These are phyloP conservation scores for Vigna trinervia DNA, from an alignment of 306 rosid species.

Conservation along the genomic window DNA sequence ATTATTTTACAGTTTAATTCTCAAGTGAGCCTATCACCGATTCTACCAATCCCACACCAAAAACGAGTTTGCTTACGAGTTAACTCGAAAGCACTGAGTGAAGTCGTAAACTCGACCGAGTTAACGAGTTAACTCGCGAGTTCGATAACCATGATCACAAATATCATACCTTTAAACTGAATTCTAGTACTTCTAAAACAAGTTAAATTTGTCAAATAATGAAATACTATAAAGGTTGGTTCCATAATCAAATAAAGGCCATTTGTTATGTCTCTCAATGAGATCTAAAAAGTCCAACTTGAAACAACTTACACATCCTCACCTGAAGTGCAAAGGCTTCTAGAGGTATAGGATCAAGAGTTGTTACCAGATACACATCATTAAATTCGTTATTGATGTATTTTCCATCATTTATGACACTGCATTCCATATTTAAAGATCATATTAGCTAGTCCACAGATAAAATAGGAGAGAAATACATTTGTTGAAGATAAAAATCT, in stretches of 20 bases:
- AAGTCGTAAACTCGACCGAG: no score
- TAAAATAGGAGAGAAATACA: conserved; percentile 23
- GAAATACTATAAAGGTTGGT: conserved; percentile 11
- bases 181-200: conserved; percentile 25
- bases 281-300: conserved; percentile 30
- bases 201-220: conserved; percentile 13
- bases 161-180: neutral
- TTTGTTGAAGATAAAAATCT: conserved; percentile 19
- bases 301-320: conserved; percentile 44
- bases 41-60: no score
- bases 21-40: no score
- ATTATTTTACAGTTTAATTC: no score
- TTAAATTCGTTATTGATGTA: conserved; percentile 82
- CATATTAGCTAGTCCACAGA: conserved; percentile 42
- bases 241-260: conserved; percentile 32
- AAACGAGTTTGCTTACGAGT: no score
- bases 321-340: conserved; percentile 98
- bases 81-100: no score
- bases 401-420: conserved; percentile 76
- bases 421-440: conserved; percentile 56
- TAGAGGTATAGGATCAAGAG: conserved; percentile 81
- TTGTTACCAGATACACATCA: conserved; percentile 92
- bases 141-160: conserved; percentile 8
- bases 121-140: no score
- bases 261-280: conserved; percentile 10